A percentile compares a stretch with the other conserved stretches of the same genome.
Conservation (phyloP, 352 stramenopile species). For the Globisporangium irregulare region DNA sequence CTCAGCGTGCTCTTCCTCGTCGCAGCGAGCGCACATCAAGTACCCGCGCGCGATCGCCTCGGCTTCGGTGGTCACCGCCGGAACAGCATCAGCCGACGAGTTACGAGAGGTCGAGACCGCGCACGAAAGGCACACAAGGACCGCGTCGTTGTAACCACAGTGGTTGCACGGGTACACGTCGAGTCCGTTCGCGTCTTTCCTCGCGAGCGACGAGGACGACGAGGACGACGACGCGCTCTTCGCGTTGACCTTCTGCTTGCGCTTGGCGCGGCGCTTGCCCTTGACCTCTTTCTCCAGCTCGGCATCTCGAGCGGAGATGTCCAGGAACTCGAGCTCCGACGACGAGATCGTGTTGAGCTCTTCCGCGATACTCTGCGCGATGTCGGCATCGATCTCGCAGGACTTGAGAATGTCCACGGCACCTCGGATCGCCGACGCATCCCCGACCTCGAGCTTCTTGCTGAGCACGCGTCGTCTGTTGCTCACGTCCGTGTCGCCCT, state of each 20-base stretch:
- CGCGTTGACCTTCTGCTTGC: conserved; percentile 49
- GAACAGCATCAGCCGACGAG: conserved; percentile 25
- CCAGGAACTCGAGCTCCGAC: conserved; percentile 32
- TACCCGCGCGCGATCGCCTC: conserved; percentile 64
- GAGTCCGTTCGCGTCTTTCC: conserved; percentile 15
- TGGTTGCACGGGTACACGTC: conserved; percentile 55
- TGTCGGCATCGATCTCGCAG: conserved; percentile 49
- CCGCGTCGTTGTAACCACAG: conserved; percentile 62
- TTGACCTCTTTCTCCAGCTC: conserved; percentile 23
- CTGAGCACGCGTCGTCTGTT: conserved; percentile 66
- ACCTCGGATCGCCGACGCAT: conserved; percentile 58
- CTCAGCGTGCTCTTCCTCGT: conserved; percentile 65
- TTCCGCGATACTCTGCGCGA: conserved; percentile 58
- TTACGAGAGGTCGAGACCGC: conserved; percentile 16
- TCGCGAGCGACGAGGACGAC: conserved; percentile 4
- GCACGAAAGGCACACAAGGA: conserved; percentile 67
- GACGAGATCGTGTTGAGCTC: conserved; percentile 48
- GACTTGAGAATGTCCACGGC: conserved; percentile 66
- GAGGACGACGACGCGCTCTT: conserved; percentile 2
- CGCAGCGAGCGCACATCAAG: conserved; percentile 62
- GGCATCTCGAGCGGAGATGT: conserved; percentile 1
- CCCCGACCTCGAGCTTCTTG: conserved; percentile 79
- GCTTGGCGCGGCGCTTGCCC: conserved; percentile 41
- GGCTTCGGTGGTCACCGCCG: conserved; percentile 39
- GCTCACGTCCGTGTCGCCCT: conserved; percentile 63